phyloP scores from a whole-genome alignment of 2,329 filamentous ascomycete species.

The Colletotrichum tamarilloi region DNA sequence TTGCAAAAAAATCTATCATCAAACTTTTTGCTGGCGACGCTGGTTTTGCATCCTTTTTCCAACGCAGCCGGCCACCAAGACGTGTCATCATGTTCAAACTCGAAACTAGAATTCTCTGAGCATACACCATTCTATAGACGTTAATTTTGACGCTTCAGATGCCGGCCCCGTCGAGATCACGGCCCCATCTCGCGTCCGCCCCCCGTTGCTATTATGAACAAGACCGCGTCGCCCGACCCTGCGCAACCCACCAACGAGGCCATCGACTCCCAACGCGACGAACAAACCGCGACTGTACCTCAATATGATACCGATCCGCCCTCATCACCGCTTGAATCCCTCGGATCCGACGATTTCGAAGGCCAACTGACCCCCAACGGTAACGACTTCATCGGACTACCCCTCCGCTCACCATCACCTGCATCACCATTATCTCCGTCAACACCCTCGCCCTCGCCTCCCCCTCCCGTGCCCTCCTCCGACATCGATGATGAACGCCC shows the following conservation, averaged over 20 bases:
- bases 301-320: constrained; percentile 29
- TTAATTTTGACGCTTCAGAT: constrained; percentile 67
- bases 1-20: constrained; percentile 35
- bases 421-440: constrained; percentile 9
- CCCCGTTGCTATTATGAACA: constrained; percentile 65
- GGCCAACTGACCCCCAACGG: constrained; percentile 36
- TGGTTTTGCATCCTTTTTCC: constrained; percentile 55
- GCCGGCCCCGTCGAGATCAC: constrained; percentile 66
- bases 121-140: constrained; percentile 62
- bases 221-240: constrained; percentile 67
- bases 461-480: constrained; percentile 11
- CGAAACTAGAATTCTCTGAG: constrained; percentile 57
- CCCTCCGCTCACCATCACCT: constrained; percentile 13
- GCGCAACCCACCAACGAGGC: constrained; percentile 47
- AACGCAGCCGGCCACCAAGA: constrained; percentile 58
- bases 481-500: constrained; percentile 59
- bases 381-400: constrained; percentile 29
- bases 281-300: constrained; percentile 32
- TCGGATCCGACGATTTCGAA: constrained; percentile 35
- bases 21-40: constrained; percentile 65
- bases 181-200: constrained; percentile 51
- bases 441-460: constrained; percentile 14
- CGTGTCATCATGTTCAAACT: constrained; percentile 67
- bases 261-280: constrained; percentile 39
- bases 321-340: constrained; percentile 29